Evolutionary conservation across 2,329 filamentous ascomycete species (phyloP).

Genomic region (Pseudogymnoascus sp.): DNA sequence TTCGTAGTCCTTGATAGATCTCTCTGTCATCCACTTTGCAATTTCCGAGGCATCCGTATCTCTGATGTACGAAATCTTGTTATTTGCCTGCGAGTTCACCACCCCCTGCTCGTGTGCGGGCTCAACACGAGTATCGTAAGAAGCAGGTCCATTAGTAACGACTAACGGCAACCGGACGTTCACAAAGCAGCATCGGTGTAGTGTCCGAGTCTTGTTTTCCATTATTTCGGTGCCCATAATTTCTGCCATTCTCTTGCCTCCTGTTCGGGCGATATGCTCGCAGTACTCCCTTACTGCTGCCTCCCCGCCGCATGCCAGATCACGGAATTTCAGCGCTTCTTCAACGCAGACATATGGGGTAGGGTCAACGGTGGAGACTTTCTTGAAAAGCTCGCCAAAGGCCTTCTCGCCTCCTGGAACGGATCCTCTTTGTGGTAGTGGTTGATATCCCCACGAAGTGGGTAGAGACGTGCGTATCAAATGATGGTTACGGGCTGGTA

Average conservation of each 20-base stretch:
- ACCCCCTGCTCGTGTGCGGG: neutral
- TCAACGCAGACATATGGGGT: conserved; percentile 66
- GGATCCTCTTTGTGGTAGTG: conserved; percentile 39
- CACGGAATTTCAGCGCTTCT: conserved; percentile 63
- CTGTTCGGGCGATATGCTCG: conserved; percentile 53
- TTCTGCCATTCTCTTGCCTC: conserved; percentile 50
- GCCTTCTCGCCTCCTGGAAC: neutral
- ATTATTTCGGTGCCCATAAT: conserved; percentile 63
- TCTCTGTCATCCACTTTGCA: conserved; percentile 45
- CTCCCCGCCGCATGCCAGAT: conserved; percentile 65
- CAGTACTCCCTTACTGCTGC: conserved; percentile 57
- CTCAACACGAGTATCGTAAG: neutral
- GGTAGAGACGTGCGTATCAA: neutral
- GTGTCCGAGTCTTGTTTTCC: conserved; percentile 52
- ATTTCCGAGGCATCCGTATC: neutral
- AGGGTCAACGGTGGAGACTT: conserved; percentile 61
- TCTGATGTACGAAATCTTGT: neutral
- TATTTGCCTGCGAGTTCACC: neutral
- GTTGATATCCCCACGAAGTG: neutral
- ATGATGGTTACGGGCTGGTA: neutral
- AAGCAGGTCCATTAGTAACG: conserved; percentile 13
- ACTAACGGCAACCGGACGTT: conserved; percentile 66
- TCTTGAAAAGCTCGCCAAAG: neutral
- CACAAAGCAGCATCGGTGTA: conserved; percentile 60
- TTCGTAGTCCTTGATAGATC: conserved; percentile 49